Base-by-base conservation (phyloP, 2,329 filamentous ascomycete species). In the Alternaria consortialis region DNA sequence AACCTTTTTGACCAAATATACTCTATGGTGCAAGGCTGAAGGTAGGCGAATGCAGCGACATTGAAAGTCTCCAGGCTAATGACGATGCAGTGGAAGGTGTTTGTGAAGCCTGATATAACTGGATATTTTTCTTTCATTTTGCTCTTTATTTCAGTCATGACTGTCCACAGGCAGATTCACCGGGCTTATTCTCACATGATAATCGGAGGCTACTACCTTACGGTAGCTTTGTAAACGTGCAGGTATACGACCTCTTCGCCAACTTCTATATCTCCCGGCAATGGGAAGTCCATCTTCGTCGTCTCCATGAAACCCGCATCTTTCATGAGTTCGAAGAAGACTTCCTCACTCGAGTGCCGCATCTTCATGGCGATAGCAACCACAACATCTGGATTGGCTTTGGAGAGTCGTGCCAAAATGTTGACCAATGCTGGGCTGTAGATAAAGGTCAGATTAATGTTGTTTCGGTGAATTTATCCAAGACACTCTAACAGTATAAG, bases 311-410 rank as follows among this genome's bases (percentile, higher is more conserved):
- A 79, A 0, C 66, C 68, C 2, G 73, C 73, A 6, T 71, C 54
- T 2, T 53, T 39, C 79, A 80, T 80, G 8, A 90, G 77, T 5
- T 87, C 83, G 72, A 91, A 91, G 76, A 92, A 91, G 3, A 87
- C 77, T 7, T 83, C 80, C 73, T 92, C 90, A 64, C 86, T 89
- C 4, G 86, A 83, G 74, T 92, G 90, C 32, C 90, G 83, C 60
- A 86, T 84, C 76, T 92, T 92, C 78, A 90, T 86, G 2, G 88
- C 87, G 27, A 92, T 80, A 15, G 89, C 76, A 23, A 89, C 76
- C 27, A 85, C 68, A 0, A 83, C 81, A 60, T 80, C 74, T 2
- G 86, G 84, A 6, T 84, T 86, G 31, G 73, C 73, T 17, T 75
- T 71, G 42, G 83, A 76, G 50, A 90, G 75, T 9, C 76, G 79